Conservation (phyloP, 2,329 filamentous ascomycete species). For the Cyphellophora attinorum region DNA sequence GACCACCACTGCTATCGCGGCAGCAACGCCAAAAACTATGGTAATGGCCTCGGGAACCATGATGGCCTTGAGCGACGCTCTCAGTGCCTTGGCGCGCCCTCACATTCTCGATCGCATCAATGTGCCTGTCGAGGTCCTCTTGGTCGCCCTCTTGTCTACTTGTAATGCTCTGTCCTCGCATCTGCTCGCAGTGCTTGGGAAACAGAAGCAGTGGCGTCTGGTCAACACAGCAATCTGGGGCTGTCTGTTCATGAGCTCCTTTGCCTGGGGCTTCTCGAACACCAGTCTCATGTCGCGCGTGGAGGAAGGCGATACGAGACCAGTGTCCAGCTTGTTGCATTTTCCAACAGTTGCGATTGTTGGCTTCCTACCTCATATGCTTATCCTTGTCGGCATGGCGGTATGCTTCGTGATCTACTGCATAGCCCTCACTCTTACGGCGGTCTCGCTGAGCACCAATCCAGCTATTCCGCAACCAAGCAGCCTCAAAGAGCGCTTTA, state of each 20-base stretch:
- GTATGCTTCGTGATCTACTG: conserved; percentile 69
- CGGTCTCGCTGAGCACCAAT: conserved; percentile 49
- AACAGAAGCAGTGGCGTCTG: conserved; percentile 71
- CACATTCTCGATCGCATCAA: conserved; percentile 73
- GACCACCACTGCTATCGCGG: conserved; percentile 23
- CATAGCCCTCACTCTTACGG: conserved; percentile 66
- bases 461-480: conserved; percentile 34
- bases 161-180: conserved; percentile 85
- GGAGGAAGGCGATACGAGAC: conserved; percentile 15
- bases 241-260: conserved; percentile 76
- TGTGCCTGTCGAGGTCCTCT: conserved; percentile 76
- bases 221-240: conserved; percentile 85
- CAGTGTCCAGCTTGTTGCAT: conserved; percentile 55
- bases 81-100: conserved; percentile 21
- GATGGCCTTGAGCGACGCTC: conserved; percentile 23
- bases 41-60: conserved; percentile 24
- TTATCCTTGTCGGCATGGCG: conserved; percentile 70
- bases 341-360: conserved; percentile 94
- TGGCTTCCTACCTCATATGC: conserved; percentile 87
- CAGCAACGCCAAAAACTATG: no score
- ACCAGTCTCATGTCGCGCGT: conserved; percentile 26
- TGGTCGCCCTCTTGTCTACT: conserved; percentile 78
- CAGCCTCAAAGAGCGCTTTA: conserved; percentile 51
- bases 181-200: conserved; percentile 66
- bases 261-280: conserved; percentile 62